These are phyloP conservation scores for Suillus paluster DNA, from an alignment of 768 basidiomycete genomes.

Conservation along the genomic window DNA sequence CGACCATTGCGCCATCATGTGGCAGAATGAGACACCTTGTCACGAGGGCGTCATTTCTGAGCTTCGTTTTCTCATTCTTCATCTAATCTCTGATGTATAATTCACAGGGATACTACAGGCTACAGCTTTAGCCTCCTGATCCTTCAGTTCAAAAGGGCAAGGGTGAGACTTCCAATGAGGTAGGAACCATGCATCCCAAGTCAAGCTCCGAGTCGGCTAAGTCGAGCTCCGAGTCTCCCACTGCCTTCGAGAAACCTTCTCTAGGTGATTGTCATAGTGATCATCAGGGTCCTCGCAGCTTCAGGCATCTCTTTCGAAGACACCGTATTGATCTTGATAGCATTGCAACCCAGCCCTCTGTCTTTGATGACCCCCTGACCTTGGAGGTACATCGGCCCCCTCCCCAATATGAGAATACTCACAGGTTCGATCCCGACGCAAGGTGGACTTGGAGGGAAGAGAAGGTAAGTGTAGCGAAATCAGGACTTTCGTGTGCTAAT, in stretches of 20 bases:
- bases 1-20: slow-evolving; percentile 29
- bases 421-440: slow-evolving; percentile 66
- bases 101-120: background rate
- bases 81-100: background rate
- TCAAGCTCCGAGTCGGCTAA: background rate
- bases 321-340: slow-evolving; percentile 46
- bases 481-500: background rate
- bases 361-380: slow-evolving; percentile 60
- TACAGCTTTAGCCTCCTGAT: too few relatives aligned
- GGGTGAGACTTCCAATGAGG: background rate
- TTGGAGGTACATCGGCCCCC: slow-evolving; percentile 57
- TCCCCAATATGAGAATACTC: slow-evolving; percentile 59
- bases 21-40: slow-evolving; percentile 9
- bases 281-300: slow-evolving; percentile 17
- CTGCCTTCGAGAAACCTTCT: slow-evolving; percentile 18
- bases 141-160: background rate
- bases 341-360: slow-evolving; percentile 64
- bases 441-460: slow-evolving; percentile 79
- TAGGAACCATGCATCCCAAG: background rate
- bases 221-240: background rate
- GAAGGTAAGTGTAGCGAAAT: slow-evolving; percentile 38
- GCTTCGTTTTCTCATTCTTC: background rate
- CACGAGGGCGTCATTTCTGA: slow-evolving; percentile 21
- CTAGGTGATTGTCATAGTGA: slow-evolving; percentile 37
- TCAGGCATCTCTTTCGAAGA: slow-evolving; percentile 35